Conservation (phyloP, 2,329 filamentous ascomycete species). For the Talaromyces sp. region DNA sequence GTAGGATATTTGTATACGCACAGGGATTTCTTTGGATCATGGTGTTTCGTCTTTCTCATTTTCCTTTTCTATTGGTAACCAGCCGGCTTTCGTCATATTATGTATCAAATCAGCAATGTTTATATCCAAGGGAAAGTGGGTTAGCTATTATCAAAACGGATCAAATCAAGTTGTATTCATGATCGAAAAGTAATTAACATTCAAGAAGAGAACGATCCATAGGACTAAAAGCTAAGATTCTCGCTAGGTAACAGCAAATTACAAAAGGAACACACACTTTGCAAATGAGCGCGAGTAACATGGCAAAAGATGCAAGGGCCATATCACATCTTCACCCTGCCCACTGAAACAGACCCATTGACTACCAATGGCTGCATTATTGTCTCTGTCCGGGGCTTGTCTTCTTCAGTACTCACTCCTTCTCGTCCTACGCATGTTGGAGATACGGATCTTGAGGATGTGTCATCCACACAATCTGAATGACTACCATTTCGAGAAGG, state of each 20-base stretch:
- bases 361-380: conserved; percentile 32
- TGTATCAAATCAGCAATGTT: neutral
- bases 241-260: neutral
- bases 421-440: neutral
- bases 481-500: neutral
- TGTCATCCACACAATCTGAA: neutral
- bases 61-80: neutral
- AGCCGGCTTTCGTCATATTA: neutral
- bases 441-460: conserved; percentile 5
- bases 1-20: conserved; percentile 7
- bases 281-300: neutral
- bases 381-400: conserved; percentile 8
- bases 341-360: conserved; percentile 27
- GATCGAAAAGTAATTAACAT: neutral
- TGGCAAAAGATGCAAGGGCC: neutral
- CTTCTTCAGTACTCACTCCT: neutral
- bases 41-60: neutral
- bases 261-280: neutral
- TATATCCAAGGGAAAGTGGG: neutral
- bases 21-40: neutral
- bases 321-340: conserved; percentile 8
- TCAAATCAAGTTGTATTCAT: neutral
- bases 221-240: neutral
- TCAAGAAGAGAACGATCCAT: neutral
- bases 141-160: neutral